These are phyloP conservation scores for Russula abietina DNA, from an alignment of 768 basidiomycete species.

Conservation along the genomic window DNA sequence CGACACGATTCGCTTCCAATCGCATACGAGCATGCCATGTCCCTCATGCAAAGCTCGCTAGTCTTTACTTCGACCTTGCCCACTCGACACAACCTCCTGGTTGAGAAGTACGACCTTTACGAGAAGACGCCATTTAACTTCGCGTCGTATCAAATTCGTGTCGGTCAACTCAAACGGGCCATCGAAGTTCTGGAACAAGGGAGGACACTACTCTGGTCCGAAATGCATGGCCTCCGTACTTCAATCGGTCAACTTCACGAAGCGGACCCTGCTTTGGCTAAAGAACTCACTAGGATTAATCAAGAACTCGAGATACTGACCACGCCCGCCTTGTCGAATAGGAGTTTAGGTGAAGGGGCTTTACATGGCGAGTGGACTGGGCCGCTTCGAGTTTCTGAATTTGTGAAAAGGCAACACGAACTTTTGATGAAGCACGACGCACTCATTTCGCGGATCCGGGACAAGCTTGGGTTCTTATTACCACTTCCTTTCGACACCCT, in stretches of 20 bases:
- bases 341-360: no score
- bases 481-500: neutral
- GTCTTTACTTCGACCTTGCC: neutral
- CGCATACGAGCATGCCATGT: neutral
- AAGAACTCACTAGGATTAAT: neutral
- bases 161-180: neutral
- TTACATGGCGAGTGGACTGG: no score
- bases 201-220: neutral
- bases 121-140: neutral
- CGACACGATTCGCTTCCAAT: neutral
- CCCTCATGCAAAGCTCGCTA: neutral
- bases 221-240: conserved; percentile 2
- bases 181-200: conserved; percentile 3
- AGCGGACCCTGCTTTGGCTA: neutral
- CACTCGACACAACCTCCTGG: neutral
- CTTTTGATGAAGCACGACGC: neutral
- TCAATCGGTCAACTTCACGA: neutral
- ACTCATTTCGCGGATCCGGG: neutral
- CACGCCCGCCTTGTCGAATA: neutral
- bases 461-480: neutral
- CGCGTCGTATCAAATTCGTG: neutral
- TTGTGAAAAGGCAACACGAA: neutral
- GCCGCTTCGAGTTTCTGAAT: no score
- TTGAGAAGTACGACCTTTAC: neutral
- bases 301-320: neutral